These are phyloP conservation scores for Mycena galericulata DNA, from an alignment of 768 basidiomycete genomes.

Conservation along the genomic window DNA sequence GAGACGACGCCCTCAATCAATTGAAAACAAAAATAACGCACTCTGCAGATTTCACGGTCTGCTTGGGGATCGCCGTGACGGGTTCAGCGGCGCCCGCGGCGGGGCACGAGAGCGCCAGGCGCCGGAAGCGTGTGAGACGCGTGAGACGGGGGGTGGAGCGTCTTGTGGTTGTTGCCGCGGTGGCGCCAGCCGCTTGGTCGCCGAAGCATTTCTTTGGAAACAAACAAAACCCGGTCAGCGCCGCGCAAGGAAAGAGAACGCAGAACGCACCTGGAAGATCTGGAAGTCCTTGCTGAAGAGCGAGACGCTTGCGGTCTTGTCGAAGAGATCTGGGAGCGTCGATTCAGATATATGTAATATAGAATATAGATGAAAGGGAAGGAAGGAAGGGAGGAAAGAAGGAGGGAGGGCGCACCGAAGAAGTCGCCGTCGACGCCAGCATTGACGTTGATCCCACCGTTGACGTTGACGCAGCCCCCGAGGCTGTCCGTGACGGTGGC, in stretches of 20 bases:
- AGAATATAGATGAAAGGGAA: no score
- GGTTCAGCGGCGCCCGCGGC: not conserved
- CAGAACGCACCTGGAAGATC: conserved; percentile 34
- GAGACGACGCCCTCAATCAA: no score
- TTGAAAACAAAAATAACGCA: not conserved
- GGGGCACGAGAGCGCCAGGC: not conserved
- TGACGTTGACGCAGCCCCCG: conserved; percentile 35
- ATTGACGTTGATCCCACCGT: conserved; percentile 29
- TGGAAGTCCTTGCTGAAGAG: conserved; percentile 38
- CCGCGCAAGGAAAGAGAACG: not conserved
- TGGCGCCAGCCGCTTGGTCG: not conserved
- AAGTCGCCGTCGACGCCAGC: conserved; percentile 36
- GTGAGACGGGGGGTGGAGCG: not conserved
- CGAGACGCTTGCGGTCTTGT: conserved; percentile 3
- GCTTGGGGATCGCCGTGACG: no score
- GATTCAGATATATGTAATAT: no score
- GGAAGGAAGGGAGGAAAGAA: not conserved
- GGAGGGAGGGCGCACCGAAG: conserved; percentile 15
- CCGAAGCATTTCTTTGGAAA: conserved; percentile 32
- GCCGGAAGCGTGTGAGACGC: not conserved
- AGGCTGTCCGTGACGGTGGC: conserved; percentile 13
- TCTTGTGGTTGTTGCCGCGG: not conserved
- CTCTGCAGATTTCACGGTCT: not conserved
- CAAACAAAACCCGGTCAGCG: not conserved
- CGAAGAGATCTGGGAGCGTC: conserved; percentile 30